Conservation (phyloP, 2,329 filamentous ascomycete genomes). For the Calonectria pseudoreteaudii region DNA sequence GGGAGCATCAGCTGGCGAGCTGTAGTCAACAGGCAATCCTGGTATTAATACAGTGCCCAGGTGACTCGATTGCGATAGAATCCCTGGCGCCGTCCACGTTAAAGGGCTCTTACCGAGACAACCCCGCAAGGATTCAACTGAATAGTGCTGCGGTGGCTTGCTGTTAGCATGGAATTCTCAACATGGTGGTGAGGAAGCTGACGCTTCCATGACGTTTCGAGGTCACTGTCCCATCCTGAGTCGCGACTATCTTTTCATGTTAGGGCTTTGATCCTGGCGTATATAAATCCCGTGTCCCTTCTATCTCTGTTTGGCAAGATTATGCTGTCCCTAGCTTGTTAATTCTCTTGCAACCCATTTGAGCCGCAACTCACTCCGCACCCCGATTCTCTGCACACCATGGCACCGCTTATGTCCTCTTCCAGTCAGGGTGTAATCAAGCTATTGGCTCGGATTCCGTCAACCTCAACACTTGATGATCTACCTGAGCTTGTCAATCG, state of each 20-base stretch:
- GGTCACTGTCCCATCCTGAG: neutral
- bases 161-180: neutral
- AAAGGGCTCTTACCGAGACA: neutral
- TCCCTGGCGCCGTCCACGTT: neutral
- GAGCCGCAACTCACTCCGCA: neutral
- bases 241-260: neutral
- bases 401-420: neutral
- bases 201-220: neutral
- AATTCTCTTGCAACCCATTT: neutral
- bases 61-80: neutral
- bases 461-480: neutral
- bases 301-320: neutral
- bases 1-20: neutral
- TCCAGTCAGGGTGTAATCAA: neutral
- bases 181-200: neutral
- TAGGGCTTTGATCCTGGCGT: neutral
- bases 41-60: neutral
- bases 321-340: neutral
- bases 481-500: constrained; percentile 5
- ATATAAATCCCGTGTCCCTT: neutral
- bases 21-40: neutral
- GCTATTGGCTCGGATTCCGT: neutral
- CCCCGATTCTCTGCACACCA: neutral
- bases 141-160: neutral
- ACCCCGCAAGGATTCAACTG: neutral